Base-by-base conservation (phyloP, 371 early-diverging fungal species). In the Phascolomyces articulosus region DNA sequence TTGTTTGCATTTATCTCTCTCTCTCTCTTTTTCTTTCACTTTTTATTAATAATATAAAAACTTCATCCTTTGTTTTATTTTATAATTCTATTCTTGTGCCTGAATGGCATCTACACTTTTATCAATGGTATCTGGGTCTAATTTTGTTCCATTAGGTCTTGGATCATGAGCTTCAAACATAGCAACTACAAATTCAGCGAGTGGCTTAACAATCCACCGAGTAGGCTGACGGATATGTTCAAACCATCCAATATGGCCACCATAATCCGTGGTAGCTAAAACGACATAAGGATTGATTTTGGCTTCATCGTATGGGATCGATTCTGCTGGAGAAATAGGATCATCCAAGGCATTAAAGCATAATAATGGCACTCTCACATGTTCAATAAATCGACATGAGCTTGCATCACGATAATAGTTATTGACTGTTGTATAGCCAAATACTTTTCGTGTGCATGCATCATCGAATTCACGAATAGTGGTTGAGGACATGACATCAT, bases 21-120 rank as follows among this genome's bases (percentile, higher is more conserved):
- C 29, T 59, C 27, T 40, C 58, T 60, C 27, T 44, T 29, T 28
- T 60, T 24, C 18, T 48, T 44, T 60, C 29, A 11, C n/a, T 60
- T 29, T 60, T 20, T 31, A 48, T 60, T 11, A 16, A 49, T 47
- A n/a, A 41, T 41, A 41, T 41, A 60, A 51, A 47, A 51, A 60
- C 41, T 23, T 60, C 49, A 26, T 62, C 29, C 21, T 40, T 41
- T 48, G 18, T 18, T 63, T 29, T 58, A 56, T 64, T 64, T 11
- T 56, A 4, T 41, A 20, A 20, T 55, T 24, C 41, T 66, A 66
- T 86, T 94, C 75, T 75, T 98, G 96, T 75, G 97, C 97, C 63
- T 98, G 95, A 74, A 98, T 97, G 20, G 97, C 97, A 68, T 99
- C 98, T 73, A 95, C 98, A 63, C 97, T 96, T 78, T 90, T 95